Percentiles rank a stretch among this genome's conserved stretches.
Evolutionary conservation across 2,329 filamentous ascomycete species (phyloP).

Genomic region (Paracamarosporium sp.): DNA sequence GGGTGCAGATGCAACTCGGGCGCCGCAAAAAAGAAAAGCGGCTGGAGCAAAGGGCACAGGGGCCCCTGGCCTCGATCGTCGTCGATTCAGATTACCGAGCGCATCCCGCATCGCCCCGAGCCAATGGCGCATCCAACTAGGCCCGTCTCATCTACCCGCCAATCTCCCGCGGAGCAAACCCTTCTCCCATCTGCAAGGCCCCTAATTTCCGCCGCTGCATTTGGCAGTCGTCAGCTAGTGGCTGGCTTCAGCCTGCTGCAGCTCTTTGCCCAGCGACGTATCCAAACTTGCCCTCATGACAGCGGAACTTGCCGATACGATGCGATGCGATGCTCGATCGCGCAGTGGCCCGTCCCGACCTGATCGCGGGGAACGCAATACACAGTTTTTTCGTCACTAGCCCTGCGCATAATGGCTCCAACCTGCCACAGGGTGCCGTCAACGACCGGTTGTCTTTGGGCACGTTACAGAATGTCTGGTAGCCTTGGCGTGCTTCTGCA

Average conservation of each 20-base stretch:
- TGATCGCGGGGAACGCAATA: slow-evolving; percentile 8
- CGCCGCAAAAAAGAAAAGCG: slow-evolving; percentile 11
- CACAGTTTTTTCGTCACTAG: background rate
- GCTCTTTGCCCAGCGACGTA: slow-evolving; percentile 16
- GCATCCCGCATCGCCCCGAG: slow-evolving; percentile 31
- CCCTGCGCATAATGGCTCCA: background rate
- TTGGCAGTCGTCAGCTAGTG: slow-evolving; percentile 19
- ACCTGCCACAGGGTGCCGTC: background rate
- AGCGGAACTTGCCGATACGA: slow-evolving; percentile 30
- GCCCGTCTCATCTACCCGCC: slow-evolving; percentile 35
- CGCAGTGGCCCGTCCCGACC: slow-evolving; percentile 24
- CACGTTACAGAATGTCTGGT: background rate
- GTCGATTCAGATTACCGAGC: slow-evolving; percentile 46
- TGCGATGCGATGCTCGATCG: slow-evolving; percentile 20
- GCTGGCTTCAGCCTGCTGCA: slow-evolving; percentile 14
- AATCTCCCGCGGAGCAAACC: slow-evolving; percentile 19
- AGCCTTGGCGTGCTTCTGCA: slow-evolving; percentile 10
- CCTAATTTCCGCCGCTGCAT: slow-evolving; percentile 19
- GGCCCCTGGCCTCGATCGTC: slow-evolving; percentile 34
- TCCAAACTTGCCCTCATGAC: slow-evolving; percentile 19
- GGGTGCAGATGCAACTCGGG: slow-evolving; percentile 8
- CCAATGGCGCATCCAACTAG: slow-evolving; percentile 31
- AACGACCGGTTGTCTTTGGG: background rate
- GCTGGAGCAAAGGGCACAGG: slow-evolving; percentile 20
- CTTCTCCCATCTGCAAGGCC: slow-evolving; percentile 17